Conservation (phyloP, 495 filamentous ascomycete species). For the Penicillium lividum region DNA sequence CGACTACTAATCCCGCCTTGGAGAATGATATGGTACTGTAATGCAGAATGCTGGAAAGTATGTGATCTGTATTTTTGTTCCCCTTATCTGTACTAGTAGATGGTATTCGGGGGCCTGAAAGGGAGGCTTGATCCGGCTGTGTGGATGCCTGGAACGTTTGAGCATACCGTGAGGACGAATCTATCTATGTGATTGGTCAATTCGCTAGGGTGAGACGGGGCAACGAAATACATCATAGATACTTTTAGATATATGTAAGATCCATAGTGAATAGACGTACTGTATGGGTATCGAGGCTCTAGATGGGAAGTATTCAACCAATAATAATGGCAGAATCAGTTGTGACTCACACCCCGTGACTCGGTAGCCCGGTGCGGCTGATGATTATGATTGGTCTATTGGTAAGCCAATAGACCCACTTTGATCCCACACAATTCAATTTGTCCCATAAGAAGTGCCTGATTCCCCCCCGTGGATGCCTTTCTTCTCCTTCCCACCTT, state of each 20-base stretch:
- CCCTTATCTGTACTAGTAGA: too few species aligned
- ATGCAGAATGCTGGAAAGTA: not conserved
- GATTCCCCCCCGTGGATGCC: constrained; percentile 38
- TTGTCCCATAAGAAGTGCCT: constrained; percentile 43
- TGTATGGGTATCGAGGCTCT: not conserved
- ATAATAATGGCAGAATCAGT: constrained; percentile 14
- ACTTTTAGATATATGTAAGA: not conserved
- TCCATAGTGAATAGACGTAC: constrained; percentile 12
- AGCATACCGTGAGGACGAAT: constrained; percentile 8
- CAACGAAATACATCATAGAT: constrained; percentile 3
- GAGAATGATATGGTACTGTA: not conserved
- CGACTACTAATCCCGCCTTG: constrained; percentile 1
- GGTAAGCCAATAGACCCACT: constrained; percentile 20
- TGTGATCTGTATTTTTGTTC: not conserved
- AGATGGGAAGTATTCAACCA: constrained; percentile 17
- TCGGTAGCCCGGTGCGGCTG: constrained; percentile 25
- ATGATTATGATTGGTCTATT: constrained; percentile 11
- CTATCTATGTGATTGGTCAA: constrained; percentile 21
- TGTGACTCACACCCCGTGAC: constrained; percentile 51
- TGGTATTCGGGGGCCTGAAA: not conserved
- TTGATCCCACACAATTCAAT: constrained; percentile 28
- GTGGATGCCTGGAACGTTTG: constrained; percentile 16
- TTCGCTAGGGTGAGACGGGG: constrained; percentile 6
- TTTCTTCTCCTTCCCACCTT: constrained; percentile 28
- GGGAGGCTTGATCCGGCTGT: not conserved